Evolutionary conservation across 805 yeast genomes (phyloP).

Genomic region (Yarrowia porcina): DNA sequence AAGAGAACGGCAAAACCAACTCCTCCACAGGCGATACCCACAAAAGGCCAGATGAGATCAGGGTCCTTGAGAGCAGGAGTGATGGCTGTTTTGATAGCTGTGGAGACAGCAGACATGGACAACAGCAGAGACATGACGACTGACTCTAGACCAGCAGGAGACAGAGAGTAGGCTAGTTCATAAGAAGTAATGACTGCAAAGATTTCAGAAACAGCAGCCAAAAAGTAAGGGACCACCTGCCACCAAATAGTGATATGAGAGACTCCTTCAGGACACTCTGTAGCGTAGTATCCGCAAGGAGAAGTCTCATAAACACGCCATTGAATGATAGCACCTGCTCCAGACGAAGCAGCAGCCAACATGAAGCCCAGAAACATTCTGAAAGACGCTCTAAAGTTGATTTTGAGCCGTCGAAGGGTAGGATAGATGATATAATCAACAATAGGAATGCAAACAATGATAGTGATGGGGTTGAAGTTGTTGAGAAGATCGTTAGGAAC

Average conservation of each 20-base stretch:
- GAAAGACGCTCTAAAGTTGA: slow-evolving; percentile 46
- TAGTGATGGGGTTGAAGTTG: slow-evolving; percentile 55
- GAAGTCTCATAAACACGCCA: slow-evolving; percentile 47
- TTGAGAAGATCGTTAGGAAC: slow-evolving; percentile 56
- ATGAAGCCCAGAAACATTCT: slow-evolving; percentile 50
- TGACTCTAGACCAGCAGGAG: slow-evolving; percentile 51
- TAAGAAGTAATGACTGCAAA: slow-evolving; percentile 52
- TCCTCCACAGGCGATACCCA: slow-evolving; percentile 43
- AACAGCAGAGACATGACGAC: slow-evolving; percentile 45
- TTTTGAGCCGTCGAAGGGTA: slow-evolving; percentile 42
- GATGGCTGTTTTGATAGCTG: slow-evolving; percentile 47
- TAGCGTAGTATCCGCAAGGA: slow-evolving; percentile 47
- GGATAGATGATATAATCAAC: slow-evolving; percentile 50
- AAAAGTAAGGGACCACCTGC: slow-evolving; percentile 39
- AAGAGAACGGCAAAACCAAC: slow-evolving; percentile 35
- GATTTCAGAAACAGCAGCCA: slow-evolving; percentile 53
- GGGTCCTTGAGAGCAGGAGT: slow-evolving; percentile 45
- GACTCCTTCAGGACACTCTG: slow-evolving; percentile 30
- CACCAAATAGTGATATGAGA: slow-evolving; percentile 41
- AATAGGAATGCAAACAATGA: slow-evolving; percentile 51
- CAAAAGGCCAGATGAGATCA: slow-evolving; percentile 45
- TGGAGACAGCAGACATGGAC: slow-evolving; percentile 33
- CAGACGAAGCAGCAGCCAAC: slow-evolving; percentile 47
- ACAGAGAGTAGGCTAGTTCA: slow-evolving; percentile 52
- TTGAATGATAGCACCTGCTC: slow-evolving; percentile 52